Evolutionary conservation across 495 filamentous ascomycete genomes (phyloP).

Genomic region (Penicillium dipodomyicola): DNA sequence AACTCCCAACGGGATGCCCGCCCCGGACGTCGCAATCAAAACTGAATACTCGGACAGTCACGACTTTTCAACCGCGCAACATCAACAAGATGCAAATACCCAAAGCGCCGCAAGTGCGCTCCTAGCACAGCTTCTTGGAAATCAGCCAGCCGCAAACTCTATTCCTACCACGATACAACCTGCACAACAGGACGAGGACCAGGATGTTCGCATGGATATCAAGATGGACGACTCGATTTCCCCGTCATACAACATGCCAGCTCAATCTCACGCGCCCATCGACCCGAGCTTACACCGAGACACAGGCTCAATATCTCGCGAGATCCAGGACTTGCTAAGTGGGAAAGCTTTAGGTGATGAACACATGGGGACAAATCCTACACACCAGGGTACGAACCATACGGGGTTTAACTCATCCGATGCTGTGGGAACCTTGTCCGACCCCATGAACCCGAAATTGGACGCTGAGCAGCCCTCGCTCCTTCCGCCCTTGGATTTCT

Average conservation of each 20-base stretch:
- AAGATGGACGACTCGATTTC: constrained; percentile 25
- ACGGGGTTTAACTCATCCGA: constrained; percentile 18
- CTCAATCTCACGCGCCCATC: constrained; percentile 11
- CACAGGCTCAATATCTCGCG: constrained; percentile 15
- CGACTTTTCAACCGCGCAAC: constrained; percentile 14
- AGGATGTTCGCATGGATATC: constrained; percentile 18
- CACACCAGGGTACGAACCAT: constrained; percentile 10
- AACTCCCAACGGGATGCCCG: constrained; percentile 36
- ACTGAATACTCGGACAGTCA: constrained; percentile 29
- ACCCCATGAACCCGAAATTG: constrained; percentile 38
- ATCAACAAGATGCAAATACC: constrained; percentile 24
- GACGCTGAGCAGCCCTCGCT: constrained; percentile 38
- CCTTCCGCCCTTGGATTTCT: constrained; percentile 41
- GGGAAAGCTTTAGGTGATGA: constrained; percentile 20
- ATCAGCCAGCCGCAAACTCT: constrained; percentile 30
- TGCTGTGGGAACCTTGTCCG: constrained; percentile 32
- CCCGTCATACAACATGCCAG: constrained; percentile 12
- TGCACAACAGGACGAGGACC: constrained; percentile 16
- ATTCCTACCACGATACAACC: constrained; percentile 17
- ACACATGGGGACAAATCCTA: constrained; percentile 18
- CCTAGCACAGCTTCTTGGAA: constrained; percentile 45
- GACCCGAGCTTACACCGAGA: constrained; percentile 14
- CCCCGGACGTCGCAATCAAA: constrained; percentile 37
- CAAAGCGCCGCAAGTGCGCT: constrained; percentile 47
- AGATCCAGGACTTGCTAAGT: constrained; percentile 23